A percentile compares a stretch with the other conserved stretches of the same genome.
These are phyloP conservation scores for Boletus insuetus DNA, from an alignment of 768 basidiomycete species.

Conservation along the genomic window DNA sequence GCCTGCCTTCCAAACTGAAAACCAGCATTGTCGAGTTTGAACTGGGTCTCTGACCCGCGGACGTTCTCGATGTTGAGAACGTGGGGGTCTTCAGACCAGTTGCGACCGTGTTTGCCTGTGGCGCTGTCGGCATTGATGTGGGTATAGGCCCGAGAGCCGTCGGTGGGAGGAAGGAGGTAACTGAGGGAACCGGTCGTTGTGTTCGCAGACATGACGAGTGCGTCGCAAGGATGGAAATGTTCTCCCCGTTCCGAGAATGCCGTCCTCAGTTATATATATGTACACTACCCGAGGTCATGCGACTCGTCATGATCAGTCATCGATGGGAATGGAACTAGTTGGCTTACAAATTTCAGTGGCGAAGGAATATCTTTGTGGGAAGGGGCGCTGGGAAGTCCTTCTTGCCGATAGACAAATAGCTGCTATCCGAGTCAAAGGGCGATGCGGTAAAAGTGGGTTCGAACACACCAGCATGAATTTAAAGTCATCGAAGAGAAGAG, in stretches of 20 bases:
- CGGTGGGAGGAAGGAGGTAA: constrained; percentile 16
- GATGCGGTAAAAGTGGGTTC: too few species aligned
- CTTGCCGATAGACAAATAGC: background rate
- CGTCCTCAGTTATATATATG: constrained; percentile 28
- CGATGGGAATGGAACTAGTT: background rate
- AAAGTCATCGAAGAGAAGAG: too few species aligned
- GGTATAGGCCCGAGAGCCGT: constrained; percentile 18
- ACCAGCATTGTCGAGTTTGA: constrained; percentile 34
- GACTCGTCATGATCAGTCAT: background rate
- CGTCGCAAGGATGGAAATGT: too few species aligned
- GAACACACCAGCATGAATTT: too few species aligned
- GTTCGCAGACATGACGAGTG: constrained; percentile 2
- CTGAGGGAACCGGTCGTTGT: constrained; percentile 19
- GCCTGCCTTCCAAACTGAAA: constrained; percentile 33
- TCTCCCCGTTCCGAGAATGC: background rate
- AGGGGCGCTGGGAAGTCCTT: background rate
- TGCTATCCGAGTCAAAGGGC: too few species aligned
- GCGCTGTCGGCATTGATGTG: constrained; percentile 16
- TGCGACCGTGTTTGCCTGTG: constrained; percentile 14
- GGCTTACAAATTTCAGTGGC: background rate
- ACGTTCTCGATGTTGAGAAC: constrained; percentile 30
- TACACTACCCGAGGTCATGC: background rate
- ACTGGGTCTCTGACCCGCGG: constrained; percentile 33
- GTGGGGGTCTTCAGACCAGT: constrained; percentile 19
- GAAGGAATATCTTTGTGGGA: background rate